These are phyloP conservation scores for Colletotrichum sp. DNA, from an alignment of 2,329 filamentous ascomycete genomes.

Conservation along the genomic window DNA sequence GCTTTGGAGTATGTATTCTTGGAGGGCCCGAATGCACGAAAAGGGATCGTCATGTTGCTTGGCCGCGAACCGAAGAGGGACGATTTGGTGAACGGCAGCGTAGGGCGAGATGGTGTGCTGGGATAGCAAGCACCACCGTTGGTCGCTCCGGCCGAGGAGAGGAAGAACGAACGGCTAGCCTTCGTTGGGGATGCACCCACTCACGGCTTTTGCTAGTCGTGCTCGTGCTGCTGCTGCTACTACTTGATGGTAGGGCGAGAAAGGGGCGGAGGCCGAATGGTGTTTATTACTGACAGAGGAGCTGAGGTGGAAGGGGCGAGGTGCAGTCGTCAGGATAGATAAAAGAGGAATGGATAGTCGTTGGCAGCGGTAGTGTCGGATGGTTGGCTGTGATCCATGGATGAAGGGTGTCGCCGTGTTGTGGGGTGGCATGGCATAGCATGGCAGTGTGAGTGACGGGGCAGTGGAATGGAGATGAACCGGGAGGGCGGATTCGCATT, in stretches of 20 bases:
- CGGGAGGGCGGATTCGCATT: neutral
- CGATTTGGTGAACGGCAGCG: neutral
- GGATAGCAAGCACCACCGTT: neutral
- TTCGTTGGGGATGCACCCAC: neutral
- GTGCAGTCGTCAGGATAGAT: neutral
- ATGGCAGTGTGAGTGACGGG: neutral
- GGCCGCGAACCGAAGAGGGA: neutral
- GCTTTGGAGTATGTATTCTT: neutral
- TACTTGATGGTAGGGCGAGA: neutral
- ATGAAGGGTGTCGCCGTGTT: neutral
- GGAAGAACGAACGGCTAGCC: neutral
- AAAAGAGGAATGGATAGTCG: neutral
- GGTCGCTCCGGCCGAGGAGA: neutral
- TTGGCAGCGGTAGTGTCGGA: neutral
- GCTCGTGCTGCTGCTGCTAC: neutral
- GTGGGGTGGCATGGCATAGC: neutral
- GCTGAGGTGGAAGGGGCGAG: neutral
- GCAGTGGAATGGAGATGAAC: neutral
- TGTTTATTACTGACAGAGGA: neutral
- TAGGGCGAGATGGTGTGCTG: neutral
- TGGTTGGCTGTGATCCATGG: neutral
- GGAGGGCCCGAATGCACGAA: neutral
- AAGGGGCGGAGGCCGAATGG: neutral
- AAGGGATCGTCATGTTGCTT: neutral
- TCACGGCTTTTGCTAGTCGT: neutral